These are phyloP conservation scores for Gossypium davidsonii DNA, from an alignment of 441 rosid species.

Conservation along the genomic window DNA sequence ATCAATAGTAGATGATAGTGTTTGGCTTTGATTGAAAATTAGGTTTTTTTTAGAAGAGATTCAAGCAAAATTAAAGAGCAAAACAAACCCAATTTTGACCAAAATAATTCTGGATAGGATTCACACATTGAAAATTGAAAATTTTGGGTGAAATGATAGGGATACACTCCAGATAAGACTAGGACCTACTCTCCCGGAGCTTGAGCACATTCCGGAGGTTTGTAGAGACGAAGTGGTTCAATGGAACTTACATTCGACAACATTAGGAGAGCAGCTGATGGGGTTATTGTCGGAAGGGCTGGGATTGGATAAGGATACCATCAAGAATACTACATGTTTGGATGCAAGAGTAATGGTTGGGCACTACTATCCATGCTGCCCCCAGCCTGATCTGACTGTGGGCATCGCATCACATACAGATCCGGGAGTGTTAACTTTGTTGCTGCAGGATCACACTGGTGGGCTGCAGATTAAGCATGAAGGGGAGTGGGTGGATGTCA, in stretches of 20 bases:
- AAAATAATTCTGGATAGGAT: too few species aligned
- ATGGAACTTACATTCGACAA: conserved; percentile 27
- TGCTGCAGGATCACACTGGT: conserved; percentile 37
- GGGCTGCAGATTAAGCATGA: conserved; percentile 47
- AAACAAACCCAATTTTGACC: too few species aligned
- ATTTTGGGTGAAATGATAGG: conserved; percentile 21
- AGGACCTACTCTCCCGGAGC: conserved; percentile 20
- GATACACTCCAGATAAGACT: conserved; percentile 44
- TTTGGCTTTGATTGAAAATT: too few species aligned
- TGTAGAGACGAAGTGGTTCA: conserved; percentile 36
- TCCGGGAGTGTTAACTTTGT: conserved; percentile 38
- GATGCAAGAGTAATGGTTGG: conserved; percentile 38
- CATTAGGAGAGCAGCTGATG: conserved; percentile 31
- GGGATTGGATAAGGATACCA: conserved; percentile 22
- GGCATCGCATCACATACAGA: conserved; percentile 43
- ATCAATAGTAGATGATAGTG: too few species aligned
- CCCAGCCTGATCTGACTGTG: conserved; percentile 44
- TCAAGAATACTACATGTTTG: conserved; percentile 34
- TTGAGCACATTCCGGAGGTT: conserved; percentile 35
- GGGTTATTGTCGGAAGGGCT: conserved; percentile 44
- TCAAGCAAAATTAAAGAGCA: too few species aligned
- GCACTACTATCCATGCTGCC: conserved; percentile 51
- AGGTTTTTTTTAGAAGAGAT: too few species aligned
- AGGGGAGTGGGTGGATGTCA: conserved; percentile 37
- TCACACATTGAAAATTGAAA: neutral